Conservation (phyloP, 2,329 filamentous ascomycete genomes). For the Botryosphaeria dothidea region DNA sequence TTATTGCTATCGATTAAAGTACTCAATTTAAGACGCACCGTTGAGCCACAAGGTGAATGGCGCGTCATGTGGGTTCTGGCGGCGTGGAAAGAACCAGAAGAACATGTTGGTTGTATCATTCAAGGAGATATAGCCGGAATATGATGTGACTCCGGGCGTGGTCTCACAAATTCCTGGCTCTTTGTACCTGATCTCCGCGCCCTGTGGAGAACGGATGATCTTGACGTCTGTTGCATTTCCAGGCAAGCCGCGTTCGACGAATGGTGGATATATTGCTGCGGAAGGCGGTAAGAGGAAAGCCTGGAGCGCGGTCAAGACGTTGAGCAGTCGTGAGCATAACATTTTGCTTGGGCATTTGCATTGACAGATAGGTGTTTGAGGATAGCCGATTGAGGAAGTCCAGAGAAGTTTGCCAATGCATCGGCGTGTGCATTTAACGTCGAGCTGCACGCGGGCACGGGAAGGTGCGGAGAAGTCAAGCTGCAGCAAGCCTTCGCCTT, state of each 20-base stretch:
- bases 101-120: conserved; percentile 40
- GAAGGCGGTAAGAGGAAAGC: neutral
- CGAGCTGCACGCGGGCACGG: neutral
- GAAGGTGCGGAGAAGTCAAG: neutral
- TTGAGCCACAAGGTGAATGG: conserved; percentile 43
- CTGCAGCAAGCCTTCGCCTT: neutral
- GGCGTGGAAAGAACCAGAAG: conserved; percentile 52
- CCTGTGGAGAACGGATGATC: conserved; percentile 40
- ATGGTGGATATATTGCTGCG: neutral
- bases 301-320: neutral
- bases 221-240: conserved; percentile 2
- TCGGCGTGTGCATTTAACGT: neutral
- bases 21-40: conserved; percentile 26
- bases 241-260: neutral
- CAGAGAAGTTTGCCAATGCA: too few relatives aligned
- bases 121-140: conserved; percentile 40
- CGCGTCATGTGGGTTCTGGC: conserved; percentile 42
- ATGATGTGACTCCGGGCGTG: conserved; percentile 37
- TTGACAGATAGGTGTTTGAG: too few relatives aligned
- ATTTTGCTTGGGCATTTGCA: neutral
- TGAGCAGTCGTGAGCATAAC: neutral
- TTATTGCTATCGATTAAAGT: too few relatives aligned
- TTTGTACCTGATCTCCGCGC: conserved; percentile 12
- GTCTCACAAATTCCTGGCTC: conserved; percentile 38
- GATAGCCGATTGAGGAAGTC: too few relatives aligned